Conservation (phyloP, 352 stramenopile species). For the Phytophthora litchii region DNA sequence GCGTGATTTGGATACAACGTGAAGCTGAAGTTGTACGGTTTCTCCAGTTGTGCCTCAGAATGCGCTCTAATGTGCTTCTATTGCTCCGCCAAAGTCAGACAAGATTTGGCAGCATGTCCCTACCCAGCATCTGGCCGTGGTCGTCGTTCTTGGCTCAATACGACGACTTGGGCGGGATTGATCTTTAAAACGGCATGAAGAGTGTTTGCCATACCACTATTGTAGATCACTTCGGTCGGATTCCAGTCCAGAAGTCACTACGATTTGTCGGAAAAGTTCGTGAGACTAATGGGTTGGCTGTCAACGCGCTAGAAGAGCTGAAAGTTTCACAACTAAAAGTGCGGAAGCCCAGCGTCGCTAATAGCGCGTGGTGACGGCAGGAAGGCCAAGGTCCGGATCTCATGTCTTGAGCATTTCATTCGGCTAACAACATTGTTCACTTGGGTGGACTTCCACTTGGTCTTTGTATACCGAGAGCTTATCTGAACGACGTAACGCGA, state of each 20-base stretch:
- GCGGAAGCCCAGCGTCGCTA: not conserved
- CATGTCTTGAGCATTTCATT: not conserved
- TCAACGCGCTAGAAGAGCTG: not conserved
- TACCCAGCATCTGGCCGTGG: conserved; percentile 14
- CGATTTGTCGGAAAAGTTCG: not conserved
- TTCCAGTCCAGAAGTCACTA: not conserved
- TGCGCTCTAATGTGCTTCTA: too few species aligned
- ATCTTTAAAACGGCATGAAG: too few species aligned
- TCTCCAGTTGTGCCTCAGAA: too few species aligned
- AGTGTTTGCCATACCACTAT: too few species aligned
- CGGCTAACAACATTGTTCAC: not conserved
- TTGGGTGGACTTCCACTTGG: conserved; percentile 1
- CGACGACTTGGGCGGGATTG: too few species aligned
- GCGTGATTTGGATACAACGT: too few species aligned
- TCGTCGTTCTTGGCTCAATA: not conserved
- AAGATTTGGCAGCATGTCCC: conserved; percentile 1
- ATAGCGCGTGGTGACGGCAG: conserved; percentile 13
- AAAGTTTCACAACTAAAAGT: conserved; percentile 5
- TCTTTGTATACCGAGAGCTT: conserved; percentile 10
- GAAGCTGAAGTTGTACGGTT: too few species aligned
- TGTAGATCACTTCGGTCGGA: not conserved
- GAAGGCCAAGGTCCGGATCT: conserved; percentile 3
- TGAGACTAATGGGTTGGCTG: conserved; percentile 9
- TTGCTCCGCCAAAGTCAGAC: not conserved
- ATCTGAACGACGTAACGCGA: conserved; percentile 11